Percentiles rank a stretch among this genome's conserved stretches.
phyloP scores from a whole-genome alignment of 2,329 filamentous ascomycete species.

The Trichocomaceae sp. region DNA sequence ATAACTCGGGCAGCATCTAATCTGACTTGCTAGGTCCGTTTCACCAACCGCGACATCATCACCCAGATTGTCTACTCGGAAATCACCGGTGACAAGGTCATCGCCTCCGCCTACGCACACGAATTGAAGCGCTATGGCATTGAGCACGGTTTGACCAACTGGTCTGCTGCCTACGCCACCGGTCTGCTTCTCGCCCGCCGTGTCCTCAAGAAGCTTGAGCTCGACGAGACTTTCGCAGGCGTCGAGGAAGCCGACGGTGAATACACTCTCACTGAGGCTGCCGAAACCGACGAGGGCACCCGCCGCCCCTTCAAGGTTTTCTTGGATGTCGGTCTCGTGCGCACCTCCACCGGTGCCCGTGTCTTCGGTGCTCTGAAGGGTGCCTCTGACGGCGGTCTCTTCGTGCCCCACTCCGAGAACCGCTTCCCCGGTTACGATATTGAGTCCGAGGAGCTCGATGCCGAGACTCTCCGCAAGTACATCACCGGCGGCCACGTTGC shows the following conservation, averaged over 20 bases:
- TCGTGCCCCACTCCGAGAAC: conserved; percentile 97
- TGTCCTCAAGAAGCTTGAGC: conserved; percentile 90
- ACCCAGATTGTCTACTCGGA: conserved; percentile 95
- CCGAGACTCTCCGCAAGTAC: conserved; percentile 97
- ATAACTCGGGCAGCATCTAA: neutral
- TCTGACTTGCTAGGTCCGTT: conserved; percentile 54
- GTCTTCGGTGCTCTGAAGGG: conserved; percentile 99
- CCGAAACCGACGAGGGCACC: conserved; percentile 75
- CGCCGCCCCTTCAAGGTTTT: conserved; percentile 99
- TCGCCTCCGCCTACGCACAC: conserved; percentile 86
- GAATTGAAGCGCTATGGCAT: conserved; percentile 98
- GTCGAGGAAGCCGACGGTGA: conserved; percentile 97
- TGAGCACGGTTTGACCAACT: conserved; percentile 98
- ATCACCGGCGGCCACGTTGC: conserved; percentile 97
- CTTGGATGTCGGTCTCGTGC: conserved; percentile 95
- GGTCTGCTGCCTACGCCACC: conserved; percentile 93
- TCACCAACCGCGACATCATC: conserved; percentile 99
- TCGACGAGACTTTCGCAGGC: conserved; percentile 88
- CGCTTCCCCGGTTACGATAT: conserved; percentile 99
- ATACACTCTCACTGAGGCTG: conserved; percentile 90
- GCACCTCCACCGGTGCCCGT: conserved; percentile 96
- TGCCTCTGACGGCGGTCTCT: conserved; percentile 94
- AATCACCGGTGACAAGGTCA: conserved; percentile 96
- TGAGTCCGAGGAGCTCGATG: conserved; percentile 94
- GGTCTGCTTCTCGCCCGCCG: conserved; percentile 96